A percentile compares a stretch with the other conserved stretches of the same genome.
Conservation (phyloP, 2,329 filamentous ascomycete species). For the Phialophora macrospora region DNA sequence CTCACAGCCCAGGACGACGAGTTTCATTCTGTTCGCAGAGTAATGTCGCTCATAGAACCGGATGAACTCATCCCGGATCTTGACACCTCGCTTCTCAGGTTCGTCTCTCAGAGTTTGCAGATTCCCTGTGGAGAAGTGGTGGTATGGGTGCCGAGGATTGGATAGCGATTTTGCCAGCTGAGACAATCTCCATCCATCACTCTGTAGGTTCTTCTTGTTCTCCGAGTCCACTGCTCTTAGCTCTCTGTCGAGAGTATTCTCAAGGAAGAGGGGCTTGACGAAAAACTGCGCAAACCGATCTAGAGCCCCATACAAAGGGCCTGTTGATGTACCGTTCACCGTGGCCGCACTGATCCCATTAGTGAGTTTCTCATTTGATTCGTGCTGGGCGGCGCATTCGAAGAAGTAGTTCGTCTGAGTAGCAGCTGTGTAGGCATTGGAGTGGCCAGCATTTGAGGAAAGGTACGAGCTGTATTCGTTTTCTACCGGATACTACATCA, state of each 20-base stretch:
- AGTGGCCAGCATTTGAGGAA: slow-evolving; percentile 84
- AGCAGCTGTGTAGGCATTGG: slow-evolving; percentile 91
- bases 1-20: slow-evolving; percentile 83
- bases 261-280: slow-evolving; percentile 82
- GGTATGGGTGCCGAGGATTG: slow-evolving; percentile 84
- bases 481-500: slow-evolving; percentile 76
- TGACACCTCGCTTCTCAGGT: slow-evolving; percentile 77
- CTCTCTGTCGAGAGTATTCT: slow-evolving; percentile 83
- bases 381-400: slow-evolving; percentile 81
- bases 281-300: slow-evolving; percentile 96
- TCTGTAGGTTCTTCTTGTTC: slow-evolving; percentile 97
- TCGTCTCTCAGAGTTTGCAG: slow-evolving; percentile 82
- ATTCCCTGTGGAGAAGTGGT: slow-evolving; percentile 90
- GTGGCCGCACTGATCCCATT: slow-evolving; percentile 30
- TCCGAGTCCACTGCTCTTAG: slow-evolving; percentile 89
- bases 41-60: slow-evolving; percentile 89
- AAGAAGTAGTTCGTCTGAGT: slow-evolving; percentile 99
- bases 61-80: slow-evolving; percentile 89
- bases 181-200: slow-evolving; percentile 82
- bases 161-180: slow-evolving; percentile 89
- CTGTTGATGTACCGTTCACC: slow-evolving; percentile 33
- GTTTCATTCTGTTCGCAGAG: slow-evolving; percentile 91
- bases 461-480: slow-evolving; percentile 96
- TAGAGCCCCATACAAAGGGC: slow-evolving; percentile 76
- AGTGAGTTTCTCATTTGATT: slow-evolving; percentile 41